phyloP scores from a whole-genome alignment of 805 yeast genomes.

The Candida succiphila region DNA sequence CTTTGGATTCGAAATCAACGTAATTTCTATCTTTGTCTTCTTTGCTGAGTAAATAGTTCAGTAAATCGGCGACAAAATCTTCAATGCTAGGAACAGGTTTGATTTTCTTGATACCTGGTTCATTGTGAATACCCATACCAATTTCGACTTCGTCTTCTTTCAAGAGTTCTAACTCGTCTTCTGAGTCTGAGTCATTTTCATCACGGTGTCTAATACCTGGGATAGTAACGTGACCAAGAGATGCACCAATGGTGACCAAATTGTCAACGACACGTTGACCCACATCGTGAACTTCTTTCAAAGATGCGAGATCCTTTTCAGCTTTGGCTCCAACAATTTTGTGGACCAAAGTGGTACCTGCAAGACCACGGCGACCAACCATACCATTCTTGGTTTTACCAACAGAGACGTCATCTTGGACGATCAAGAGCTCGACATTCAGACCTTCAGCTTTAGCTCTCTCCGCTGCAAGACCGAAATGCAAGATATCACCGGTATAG shows the following conservation, averaged over 20 bases:
- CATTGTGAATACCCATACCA: constrained; percentile 95
- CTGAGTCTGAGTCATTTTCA: constrained; percentile 24
- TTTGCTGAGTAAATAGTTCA: constrained; percentile 49
- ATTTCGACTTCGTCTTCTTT: constrained; percentile 64
- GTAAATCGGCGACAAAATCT: constrained; percentile 46
- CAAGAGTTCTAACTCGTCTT: constrained; percentile 30
- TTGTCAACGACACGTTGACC: constrained; percentile 55
- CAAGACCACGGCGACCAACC: constrained; percentile 92
- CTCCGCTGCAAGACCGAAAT: constrained; percentile 88
- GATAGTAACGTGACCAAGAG: constrained; percentile 81
- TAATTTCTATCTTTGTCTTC: constrained; percentile 72
- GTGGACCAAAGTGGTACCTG: constrained; percentile 85
- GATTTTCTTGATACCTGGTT: constrained; percentile 67
- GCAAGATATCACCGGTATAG: constrained; percentile 90
- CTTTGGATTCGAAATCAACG: constrained; percentile 48
- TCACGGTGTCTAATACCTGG: constrained; percentile 67
- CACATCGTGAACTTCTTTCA: constrained; percentile 43
- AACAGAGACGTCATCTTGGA: constrained; percentile 91
- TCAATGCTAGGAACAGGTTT: constrained; percentile 65
- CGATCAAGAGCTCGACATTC: constrained; percentile 61
- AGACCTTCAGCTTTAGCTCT: constrained; percentile 73
- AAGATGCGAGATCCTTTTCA: constrained; percentile 21
- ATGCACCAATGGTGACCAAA: constrained; percentile 81
- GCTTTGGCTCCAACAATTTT: constrained; percentile 69
- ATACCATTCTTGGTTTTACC: constrained; percentile 82